Evolutionary conservation across 768 basidiomycete genomes (phyloP).

Genomic region (Daedaleopsis sinensis): DNA sequence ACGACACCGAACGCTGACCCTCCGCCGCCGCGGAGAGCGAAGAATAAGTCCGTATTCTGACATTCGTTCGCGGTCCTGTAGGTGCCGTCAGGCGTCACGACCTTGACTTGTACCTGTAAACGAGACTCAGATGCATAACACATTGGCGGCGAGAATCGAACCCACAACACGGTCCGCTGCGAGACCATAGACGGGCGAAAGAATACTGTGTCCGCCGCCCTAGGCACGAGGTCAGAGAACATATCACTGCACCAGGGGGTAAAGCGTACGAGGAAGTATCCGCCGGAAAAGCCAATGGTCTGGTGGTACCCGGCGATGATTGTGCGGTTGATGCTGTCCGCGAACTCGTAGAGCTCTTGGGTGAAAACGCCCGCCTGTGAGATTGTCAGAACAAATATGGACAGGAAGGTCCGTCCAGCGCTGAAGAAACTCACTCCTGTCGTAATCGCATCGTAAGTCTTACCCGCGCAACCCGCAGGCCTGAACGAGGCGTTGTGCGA

Average conservation of each 20-base stretch:
- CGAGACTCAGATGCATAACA: neutral
- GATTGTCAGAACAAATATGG: neutral
- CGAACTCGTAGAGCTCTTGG: slow-evolving; percentile 37
- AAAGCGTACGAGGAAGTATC: slow-evolving; percentile 34
- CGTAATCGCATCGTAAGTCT: slow-evolving; percentile 33
- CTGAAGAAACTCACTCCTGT: slow-evolving; percentile 28
- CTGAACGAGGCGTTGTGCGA: slow-evolving; percentile 16
- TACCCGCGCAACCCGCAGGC: slow-evolving; percentile 20
- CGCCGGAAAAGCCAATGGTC: slow-evolving; percentile 42
- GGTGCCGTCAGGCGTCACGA: slow-evolving; percentile 57
- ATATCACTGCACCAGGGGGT: neutral
- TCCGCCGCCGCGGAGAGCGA: slow-evolving; percentile 51
- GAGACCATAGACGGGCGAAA: slow-evolving; percentile 33
- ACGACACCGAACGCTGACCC: slow-evolving; percentile 41
- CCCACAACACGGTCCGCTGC: slow-evolving; percentile 36
- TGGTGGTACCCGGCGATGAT: slow-evolving; percentile 37
- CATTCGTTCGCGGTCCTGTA: slow-evolving; percentile 47
- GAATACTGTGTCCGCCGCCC: slow-evolving; percentile 35
- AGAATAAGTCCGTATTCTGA: slow-evolving; percentile 56
- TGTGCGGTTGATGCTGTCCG: slow-evolving; percentile 39
- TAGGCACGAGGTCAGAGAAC: slow-evolving; percentile 1
- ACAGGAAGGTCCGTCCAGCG: neutral
- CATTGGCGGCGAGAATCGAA: neutral
- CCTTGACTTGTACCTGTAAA: slow-evolving; percentile 46
- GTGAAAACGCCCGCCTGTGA: slow-evolving; percentile 36